phyloP scores from a whole-genome alignment of 1,139 yeast species.

The Candida tetrigidarum region DNA sequence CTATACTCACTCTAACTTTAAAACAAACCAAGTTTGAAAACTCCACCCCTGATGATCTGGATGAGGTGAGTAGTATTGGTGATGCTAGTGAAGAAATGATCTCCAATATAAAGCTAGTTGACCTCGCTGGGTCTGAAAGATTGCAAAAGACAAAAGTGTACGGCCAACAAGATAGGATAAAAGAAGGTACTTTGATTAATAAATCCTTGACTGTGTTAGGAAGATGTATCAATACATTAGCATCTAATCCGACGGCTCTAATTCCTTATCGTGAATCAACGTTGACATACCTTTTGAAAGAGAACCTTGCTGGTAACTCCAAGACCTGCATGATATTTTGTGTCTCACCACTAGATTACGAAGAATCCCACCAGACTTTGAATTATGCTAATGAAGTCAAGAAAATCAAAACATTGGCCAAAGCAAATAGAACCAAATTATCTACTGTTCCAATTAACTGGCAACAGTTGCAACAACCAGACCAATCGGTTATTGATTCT shows the following conservation, averaged over 20 bases:
- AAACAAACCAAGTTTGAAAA: conserved; percentile 53
- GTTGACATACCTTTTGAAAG: conserved; percentile 73
- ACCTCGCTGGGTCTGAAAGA: conserved; percentile 83
- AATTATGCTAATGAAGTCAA: conserved; percentile 80
- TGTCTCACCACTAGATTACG: conserved; percentile 74
- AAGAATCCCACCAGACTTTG: conserved; percentile 73
- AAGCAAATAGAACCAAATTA: conserved; percentile 42
- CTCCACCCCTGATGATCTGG: conserved; percentile 13
- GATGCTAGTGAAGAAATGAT: conserved; percentile 57
- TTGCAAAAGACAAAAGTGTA: conserved; percentile 64
- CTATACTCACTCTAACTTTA: conserved; percentile 66
- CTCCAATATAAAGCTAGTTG: conserved; percentile 71
- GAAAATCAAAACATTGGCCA: conserved; percentile 65
- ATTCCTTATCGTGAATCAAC: conserved; percentile 77
- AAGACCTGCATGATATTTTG: conserved; percentile 80
- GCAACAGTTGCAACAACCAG: conserved; percentile 31
- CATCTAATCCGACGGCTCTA: conserved; percentile 24
- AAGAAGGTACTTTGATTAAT: conserved; percentile 78
- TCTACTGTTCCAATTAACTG: conserved; percentile 34
- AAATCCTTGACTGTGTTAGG: conserved; percentile 78
- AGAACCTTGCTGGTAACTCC: conserved; percentile 74
- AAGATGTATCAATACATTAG: conserved; percentile 64
- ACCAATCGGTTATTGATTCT: conserved; percentile 32
- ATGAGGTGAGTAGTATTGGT: conserved; percentile 31
- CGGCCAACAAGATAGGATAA: conserved; percentile 59